Percentiles rank a stretch among this genome's conserved stretches.
Evolutionary conservation across 129 eudicot species (phyloP).

Genomic region (Silybum marianum): DNA sequence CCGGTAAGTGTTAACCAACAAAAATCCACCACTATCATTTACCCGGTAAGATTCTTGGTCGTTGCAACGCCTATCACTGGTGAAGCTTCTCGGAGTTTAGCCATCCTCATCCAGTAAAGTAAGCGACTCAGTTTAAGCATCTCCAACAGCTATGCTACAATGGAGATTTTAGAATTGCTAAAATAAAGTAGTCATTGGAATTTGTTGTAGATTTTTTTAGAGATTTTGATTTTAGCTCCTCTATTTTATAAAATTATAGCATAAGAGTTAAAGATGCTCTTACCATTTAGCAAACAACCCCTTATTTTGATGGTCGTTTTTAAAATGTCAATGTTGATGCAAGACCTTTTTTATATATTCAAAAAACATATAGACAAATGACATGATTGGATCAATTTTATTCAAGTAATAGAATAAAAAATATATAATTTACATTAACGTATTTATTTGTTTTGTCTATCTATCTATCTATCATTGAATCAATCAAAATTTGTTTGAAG

Average conservation of each 20-base stretch:
- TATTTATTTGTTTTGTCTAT: too few relatives aligned
- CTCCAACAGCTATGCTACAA: too few relatives aligned
- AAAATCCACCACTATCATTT: not conserved
- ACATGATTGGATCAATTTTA: not conserved
- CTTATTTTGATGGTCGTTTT: not conserved
- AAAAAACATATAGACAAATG: not conserved
- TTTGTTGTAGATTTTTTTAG: too few relatives aligned
- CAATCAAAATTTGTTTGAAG: not conserved
- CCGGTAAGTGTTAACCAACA: not conserved
- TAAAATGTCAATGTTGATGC: not conserved
- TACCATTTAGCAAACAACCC: not conserved
- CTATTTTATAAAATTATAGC: too few relatives aligned
- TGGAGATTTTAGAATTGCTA: too few relatives aligned
- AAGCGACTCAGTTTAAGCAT: too few relatives aligned
- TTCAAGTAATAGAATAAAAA: not conserved
- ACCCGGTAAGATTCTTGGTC: not conserved
- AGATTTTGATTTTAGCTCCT: too few relatives aligned
- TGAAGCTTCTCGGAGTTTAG: not conserved
- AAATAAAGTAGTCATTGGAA: too few relatives aligned
- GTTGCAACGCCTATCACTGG: not conserved
- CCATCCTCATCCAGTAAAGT: not conserved
- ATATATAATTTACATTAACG: too few relatives aligned
- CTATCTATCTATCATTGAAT: not conserved
- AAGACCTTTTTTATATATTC: not conserved
- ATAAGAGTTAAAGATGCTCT: too few relatives aligned